These are phyloP conservation scores for Berberis vulgaris DNA, from an alignment of 164 flowering plant species.

Conservation along the genomic window DNA sequence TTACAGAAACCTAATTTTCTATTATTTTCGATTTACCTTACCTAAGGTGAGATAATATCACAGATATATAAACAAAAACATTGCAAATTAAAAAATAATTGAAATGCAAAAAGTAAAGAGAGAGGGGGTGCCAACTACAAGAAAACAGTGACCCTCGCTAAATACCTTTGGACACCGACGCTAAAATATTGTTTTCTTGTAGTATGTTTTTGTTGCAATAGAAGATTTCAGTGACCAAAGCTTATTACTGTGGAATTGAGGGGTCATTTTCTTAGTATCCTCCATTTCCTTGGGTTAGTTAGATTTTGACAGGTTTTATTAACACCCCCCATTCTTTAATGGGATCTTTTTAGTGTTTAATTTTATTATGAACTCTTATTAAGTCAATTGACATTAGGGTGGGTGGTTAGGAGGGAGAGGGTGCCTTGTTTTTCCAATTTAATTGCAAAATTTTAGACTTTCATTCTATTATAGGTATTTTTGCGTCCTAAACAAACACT, in stretches of 20 bases:
- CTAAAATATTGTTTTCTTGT: no score
- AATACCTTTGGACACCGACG: no score
- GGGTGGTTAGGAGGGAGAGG: no score
- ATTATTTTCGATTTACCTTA: neutral
- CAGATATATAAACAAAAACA: no score
- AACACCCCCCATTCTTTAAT: neutral
- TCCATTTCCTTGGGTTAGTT: constrained; percentile 9
- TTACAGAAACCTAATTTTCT: neutral
- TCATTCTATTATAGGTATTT: no score
- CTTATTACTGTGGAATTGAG: no score
- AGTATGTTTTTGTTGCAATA: constrained; percentile 2
- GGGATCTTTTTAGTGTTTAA: constrained; percentile 2
- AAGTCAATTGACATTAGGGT: neutral
- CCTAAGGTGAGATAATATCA: neutral
- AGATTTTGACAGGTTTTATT: constrained; percentile 14
- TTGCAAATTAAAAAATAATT: neutral
- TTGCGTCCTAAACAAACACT: no score
- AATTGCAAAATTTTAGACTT: no score
- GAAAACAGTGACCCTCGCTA: no score
- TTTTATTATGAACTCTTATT: neutral
- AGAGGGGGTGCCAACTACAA: neutral
- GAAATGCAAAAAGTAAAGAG: neutral
- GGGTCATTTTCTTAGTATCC: constrained; percentile 14
- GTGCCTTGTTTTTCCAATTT: no score
- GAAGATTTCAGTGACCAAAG: constrained; percentile 1